A percentile compares a stretch with the other conserved stretches of the same genome.
Conservation (phyloP, 108 stramenopile species). For the Cyclotella choctawhatcheeana region DNA sequence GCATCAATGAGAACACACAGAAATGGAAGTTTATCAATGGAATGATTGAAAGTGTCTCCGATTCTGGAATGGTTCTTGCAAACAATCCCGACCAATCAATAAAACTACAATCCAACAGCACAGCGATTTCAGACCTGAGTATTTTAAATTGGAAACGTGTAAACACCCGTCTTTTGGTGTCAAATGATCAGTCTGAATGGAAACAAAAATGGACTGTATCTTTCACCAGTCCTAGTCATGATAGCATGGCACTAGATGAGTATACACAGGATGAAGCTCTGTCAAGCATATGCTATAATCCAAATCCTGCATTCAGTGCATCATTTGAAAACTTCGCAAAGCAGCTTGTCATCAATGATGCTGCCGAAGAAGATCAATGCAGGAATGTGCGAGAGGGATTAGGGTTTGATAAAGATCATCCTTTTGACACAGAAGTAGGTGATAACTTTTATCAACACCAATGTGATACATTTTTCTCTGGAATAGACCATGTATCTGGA, state of each 20-base stretch:
- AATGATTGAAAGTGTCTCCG: not conserved
- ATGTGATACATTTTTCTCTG: not conserved
- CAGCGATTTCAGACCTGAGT: no score
- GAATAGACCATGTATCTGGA: not conserved
- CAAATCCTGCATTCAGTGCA: conserved; percentile 2
- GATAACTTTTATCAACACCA: not conserved
- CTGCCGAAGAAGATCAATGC: conserved; percentile 9
- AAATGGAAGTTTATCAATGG: not conserved
- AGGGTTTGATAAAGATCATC: conserved; percentile 7
- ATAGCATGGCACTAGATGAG: not conserved
- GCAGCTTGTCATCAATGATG: conserved; percentile 1
- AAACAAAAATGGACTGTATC: not conserved
- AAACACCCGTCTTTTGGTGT: not conserved
- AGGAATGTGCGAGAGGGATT: not conserved
- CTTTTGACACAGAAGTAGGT: conserved; percentile 19
- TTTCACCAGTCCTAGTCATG: not conserved
- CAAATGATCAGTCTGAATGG: not conserved
- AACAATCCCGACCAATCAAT: not conserved
- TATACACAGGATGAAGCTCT: not conserved
- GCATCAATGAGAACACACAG: not conserved
- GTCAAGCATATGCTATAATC: not conserved
- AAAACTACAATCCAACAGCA: not conserved
- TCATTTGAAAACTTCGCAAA: conserved; percentile 17
- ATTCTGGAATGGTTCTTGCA: not conserved
- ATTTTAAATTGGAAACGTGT: not conserved